A percentile compares a stretch with the other conserved stretches of the same genome.
phyloP scores from a whole-genome alignment of 106 monocot genomes.

The Platanthera guangdongensis region DNA sequence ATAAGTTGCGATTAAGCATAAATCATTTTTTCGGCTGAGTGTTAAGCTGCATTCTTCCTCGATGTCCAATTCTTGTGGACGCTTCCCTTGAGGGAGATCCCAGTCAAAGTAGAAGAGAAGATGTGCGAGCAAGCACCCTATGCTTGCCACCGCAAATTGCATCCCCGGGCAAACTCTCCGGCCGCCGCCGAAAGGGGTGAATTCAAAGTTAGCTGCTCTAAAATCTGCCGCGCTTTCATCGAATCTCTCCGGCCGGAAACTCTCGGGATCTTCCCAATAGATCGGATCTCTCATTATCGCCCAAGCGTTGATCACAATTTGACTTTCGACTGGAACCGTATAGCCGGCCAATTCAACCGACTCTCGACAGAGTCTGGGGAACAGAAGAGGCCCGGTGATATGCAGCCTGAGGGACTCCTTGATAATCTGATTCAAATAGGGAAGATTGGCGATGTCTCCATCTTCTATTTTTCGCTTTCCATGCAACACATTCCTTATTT shows the following conservation, averaged over 20 bases:
- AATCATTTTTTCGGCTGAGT: not conserved
- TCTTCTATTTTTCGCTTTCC: not conserved
- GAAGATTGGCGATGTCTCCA: not conserved
- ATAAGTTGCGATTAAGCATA: not conserved
- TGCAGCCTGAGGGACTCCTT: not conserved
- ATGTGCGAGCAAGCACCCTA: not conserved
- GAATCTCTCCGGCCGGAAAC: not conserved
- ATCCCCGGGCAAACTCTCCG: not conserved
- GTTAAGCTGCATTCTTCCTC: not conserved
- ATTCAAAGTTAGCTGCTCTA: not conserved
- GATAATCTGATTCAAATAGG: not conserved
- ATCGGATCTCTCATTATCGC: not conserved
- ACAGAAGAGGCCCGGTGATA: not conserved
- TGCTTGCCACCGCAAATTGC: not conserved
- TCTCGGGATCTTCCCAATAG: slow-evolving; percentile 4
- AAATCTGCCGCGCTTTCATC: not conserved
- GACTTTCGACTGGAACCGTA: not conserved
- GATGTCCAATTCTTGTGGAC: not conserved
- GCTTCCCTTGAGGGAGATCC: not conserved
- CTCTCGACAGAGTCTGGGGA: not conserved
- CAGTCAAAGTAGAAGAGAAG: not conserved
- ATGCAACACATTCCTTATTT: not conserved
- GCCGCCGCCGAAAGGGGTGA: not conserved
- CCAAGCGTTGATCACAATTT: not conserved
- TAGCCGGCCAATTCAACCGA: not conserved